These are phyloP conservation scores for Sherardia arvensis DNA, from an alignment of 257 asterid species.

Conservation along the genomic window DNA sequence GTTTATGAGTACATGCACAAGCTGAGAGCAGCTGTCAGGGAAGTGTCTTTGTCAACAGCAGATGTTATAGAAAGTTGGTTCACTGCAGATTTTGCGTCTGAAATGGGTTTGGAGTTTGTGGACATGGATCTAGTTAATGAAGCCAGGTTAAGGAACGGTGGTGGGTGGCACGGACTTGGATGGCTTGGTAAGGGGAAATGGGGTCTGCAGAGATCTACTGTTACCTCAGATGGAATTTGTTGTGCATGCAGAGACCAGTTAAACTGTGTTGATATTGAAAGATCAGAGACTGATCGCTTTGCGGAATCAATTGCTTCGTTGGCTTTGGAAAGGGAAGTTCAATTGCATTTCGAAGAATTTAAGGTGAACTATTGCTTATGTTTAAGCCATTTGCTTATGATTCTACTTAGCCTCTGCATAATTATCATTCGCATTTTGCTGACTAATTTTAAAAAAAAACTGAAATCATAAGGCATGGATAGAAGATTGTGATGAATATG, in stretches of 20 bases:
- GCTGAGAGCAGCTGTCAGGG: constrained; percentile 45
- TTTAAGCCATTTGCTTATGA: neutral
- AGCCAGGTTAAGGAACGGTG: constrained; percentile 53
- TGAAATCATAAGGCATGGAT: constrained; percentile 64
- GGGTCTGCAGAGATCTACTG: constrained; percentile 39
- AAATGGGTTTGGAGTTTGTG: constrained; percentile 29
- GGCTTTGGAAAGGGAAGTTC: constrained; percentile 72
- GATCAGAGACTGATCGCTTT: constrained; percentile 62
- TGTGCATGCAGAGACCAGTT: constrained; percentile 46
- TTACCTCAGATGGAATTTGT: constrained; percentile 51
- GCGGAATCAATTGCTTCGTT: constrained; percentile 68
- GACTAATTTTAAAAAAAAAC: constrained; percentile 3
- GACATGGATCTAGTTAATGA: constrained; percentile 47
- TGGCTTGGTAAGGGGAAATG: constrained; percentile 85
- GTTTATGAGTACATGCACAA: constrained; percentile 84
- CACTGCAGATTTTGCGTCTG: constrained; percentile 39
- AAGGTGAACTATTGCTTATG: constrained; percentile 37
- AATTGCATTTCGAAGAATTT: constrained; percentile 69
- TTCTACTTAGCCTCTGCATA: neutral
- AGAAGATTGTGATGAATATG: constrained; percentile 56
- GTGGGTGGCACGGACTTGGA: constrained; percentile 97
- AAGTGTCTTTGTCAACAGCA: constrained; percentile 47
- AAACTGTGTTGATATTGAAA: constrained; percentile 67
- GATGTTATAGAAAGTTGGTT: constrained; percentile 63
- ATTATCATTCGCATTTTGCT: neutral